Evolutionary conservation across 331 rosid genomes (phyloP).

Genomic region (Arachis monticola): DNA sequence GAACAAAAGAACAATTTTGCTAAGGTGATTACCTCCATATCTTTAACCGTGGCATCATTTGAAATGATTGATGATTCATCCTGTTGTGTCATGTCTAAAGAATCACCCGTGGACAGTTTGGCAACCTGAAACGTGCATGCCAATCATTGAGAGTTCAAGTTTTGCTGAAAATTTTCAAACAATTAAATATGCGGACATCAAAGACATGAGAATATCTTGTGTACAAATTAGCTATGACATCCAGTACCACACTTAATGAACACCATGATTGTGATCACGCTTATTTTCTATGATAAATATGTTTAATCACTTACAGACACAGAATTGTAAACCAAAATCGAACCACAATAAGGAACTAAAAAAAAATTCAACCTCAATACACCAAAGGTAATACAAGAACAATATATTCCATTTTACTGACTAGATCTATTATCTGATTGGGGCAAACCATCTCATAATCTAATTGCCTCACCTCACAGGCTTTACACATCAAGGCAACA

Average conservation of each 20-base stretch:
- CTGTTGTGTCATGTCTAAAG: slow-evolving; percentile 78
- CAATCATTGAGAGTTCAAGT: slow-evolving; percentile 21
- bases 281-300: slow-evolving; percentile 11
- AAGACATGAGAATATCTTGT: slow-evolving; percentile 15
- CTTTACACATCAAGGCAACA: slow-evolving; percentile 13
- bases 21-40: slow-evolving; percentile 80
- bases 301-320: slow-evolving; percentile 1
- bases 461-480: slow-evolving; percentile 12
- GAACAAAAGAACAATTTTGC: not conserved
- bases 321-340: slow-evolving; percentile 17
- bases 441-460: not conserved
- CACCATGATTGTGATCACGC: not conserved
- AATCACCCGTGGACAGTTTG: slow-evolving; percentile 95
- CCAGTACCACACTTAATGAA: slow-evolving; percentile 3
- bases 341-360: not conserved
- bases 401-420: slow-evolving; percentile 12
- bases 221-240: slow-evolving; percentile 11
- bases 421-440: not conserved
- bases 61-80: slow-evolving; percentile 87
- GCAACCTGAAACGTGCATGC: slow-evolving; percentile 62
- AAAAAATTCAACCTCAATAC: slow-evolving; percentile 1
- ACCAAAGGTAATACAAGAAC: slow-evolving; percentile 1
- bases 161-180: slow-evolving; percentile 18
- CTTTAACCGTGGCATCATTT: slow-evolving; percentile 89
- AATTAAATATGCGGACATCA: not conserved